Evolutionary conservation across 169 alveolate genomes (phyloP).

Genomic region (Plasmodium coatneyi): DNA sequence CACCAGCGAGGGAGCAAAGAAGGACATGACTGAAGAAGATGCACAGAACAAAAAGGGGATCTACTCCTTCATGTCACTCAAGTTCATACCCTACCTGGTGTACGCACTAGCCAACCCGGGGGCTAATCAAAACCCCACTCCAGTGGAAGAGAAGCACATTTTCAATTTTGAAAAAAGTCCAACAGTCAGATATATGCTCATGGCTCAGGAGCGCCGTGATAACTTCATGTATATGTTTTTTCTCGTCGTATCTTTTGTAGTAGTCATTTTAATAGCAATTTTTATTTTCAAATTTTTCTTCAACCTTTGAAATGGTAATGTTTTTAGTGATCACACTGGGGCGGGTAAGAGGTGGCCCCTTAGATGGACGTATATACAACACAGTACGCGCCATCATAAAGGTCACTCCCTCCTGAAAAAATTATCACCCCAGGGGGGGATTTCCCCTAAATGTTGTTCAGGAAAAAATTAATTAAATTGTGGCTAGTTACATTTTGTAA

Average conservation of each 20-base stretch:
- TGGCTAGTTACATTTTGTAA: neutral
- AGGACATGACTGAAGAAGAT: neutral
- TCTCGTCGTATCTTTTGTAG: constrained; percentile 23
- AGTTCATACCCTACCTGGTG: constrained; percentile 25
- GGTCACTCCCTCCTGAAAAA: neutral
- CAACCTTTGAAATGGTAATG: constrained; percentile 2
- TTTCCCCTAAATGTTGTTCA: neutral
- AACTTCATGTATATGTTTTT: constrained; percentile 15
- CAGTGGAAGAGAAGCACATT: neutral
- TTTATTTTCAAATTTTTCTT: constrained; percentile 60
- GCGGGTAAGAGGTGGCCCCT: neutral
- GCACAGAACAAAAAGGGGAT: neutral
- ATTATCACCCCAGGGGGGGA: neutral
- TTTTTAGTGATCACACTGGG: neutral
- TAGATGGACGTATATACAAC: neutral
- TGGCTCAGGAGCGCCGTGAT: constrained; percentile 37
- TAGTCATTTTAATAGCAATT: constrained; percentile 30
- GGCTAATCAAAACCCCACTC: neutral
- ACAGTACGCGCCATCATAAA: neutral
- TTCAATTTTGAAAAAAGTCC: constrained; percentile 64
- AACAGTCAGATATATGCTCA: constrained; percentile 20
- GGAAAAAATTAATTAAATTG: neutral
- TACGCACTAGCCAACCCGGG: neutral
- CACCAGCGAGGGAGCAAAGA: neutral
- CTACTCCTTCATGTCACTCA: constrained; percentile 30